Evolutionary conservation across 345 rosid species (phyloP).

Genomic region (Chamaenerion angustifolium): DNA sequence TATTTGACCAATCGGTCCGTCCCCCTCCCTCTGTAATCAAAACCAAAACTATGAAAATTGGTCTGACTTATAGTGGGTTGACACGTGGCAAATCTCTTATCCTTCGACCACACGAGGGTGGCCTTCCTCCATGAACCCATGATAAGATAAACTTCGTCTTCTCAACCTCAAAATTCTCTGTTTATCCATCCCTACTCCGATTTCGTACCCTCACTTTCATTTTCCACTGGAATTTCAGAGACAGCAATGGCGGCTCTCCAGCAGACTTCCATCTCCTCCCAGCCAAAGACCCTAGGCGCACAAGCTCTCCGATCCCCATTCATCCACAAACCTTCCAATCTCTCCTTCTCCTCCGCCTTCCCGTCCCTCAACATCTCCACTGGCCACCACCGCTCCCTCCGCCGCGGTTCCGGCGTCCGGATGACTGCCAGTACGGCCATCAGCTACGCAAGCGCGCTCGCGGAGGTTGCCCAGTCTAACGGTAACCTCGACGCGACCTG

Average conservation of each 20-base stretch:
- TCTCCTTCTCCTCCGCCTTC: conserved; percentile 31
- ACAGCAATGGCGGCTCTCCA: conserved; percentile 56
- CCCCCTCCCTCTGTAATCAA: too few relatives aligned
- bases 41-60: too few relatives aligned
- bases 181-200: too few relatives aligned
- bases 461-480: conserved; percentile 57
- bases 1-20: too few relatives aligned
- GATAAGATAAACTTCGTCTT: too few relatives aligned
- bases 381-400: conserved; percentile 11
- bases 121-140: too few relatives aligned
- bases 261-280: conserved; percentile 35
- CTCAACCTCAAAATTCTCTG: too few relatives aligned
- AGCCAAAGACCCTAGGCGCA: conserved; percentile 31
- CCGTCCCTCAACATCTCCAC: conserved; percentile 17
- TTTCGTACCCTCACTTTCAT: too few relatives aligned
- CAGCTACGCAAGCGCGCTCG: conserved; percentile 68
- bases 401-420: conserved; percentile 22
- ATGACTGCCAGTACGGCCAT: conserved; percentile 48
- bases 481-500: conserved; percentile 47
- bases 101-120: too few relatives aligned
- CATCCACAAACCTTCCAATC: conserved; percentile 28
- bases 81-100: too few relatives aligned
- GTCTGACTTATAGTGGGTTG: too few relatives aligned
- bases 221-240: not conserved
- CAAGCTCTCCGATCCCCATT: conserved; percentile 15